Evolutionary conservation across 176 grass and related monocot genomes (phyloP), one percentile per base, ranked within the genome.

Genomic region (Carex cristatella): DNA sequence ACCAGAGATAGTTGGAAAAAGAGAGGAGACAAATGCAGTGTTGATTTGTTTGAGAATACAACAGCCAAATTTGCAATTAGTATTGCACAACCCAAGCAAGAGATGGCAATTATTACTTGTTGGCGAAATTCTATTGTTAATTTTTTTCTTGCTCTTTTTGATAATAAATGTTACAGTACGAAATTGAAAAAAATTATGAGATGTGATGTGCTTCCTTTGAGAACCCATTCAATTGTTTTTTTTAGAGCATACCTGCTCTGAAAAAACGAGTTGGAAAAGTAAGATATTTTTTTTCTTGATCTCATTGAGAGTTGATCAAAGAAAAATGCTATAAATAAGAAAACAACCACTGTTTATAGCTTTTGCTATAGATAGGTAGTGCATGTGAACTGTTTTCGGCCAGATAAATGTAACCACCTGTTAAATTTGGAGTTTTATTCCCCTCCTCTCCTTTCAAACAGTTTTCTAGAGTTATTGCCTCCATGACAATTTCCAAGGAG

Each of bases 351-450:
- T 33, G 69, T 78, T 84, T 30, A 76, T 86, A 48, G 71, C 4
- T 15, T 77, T 79, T 79, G 19, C 70, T 85, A 76, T 63, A 60
- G 65, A 65, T 74, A 63, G 84, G 32, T 9, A 61, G 2, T 62
- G 16, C 79, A 70, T 46, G 44, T 46, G 44, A 46, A 46, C 37
- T 16, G 48, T 48, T 80, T 86, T 12, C 48, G 12, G 63, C 85
- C 77, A 44, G 62, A 57, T 11, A 86, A 81, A 57, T 57, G 7
- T 35, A 81, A 79, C 61, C 53, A 65, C 42, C 27, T 80, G 74
- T 77, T 86, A 38, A 53, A 72, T 86, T 70, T 59, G 35, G 46
- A 66, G 63, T 69, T 30, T 86, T 59, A 81, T 69, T 86, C 85
- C 44, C 27, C 28, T 81, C 56, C 85, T 80, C 77, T 80, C 85